Percentiles rank a stretch among this genome's conserved stretches.
phyloP scores from a whole-genome alignment of 192 early-diverging fungal genomes.

The Coemansia sp. region DNA sequence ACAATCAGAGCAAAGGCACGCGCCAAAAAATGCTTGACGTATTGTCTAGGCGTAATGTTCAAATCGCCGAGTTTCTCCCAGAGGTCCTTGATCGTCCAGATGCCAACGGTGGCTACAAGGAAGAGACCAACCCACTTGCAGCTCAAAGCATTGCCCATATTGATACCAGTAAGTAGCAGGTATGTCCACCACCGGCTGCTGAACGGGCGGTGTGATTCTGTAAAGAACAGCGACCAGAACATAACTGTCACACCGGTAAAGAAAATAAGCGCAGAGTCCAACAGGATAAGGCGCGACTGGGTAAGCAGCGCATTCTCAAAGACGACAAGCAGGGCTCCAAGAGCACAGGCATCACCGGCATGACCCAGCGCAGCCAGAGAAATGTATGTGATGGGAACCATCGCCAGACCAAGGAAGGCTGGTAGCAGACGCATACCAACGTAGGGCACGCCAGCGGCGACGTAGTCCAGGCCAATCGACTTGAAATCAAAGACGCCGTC shows the following conservation, averaged over 20 bases:
- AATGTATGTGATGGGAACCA: conserved; percentile 80
- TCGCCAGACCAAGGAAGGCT: conserved; percentile 74
- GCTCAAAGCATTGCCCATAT: conserved; percentile 69
- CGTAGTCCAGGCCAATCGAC: conserved; percentile 89
- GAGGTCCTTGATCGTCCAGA: conserved; percentile 79
- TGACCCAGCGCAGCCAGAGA: conserved; percentile 82
- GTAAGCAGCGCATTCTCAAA: conserved; percentile 90
- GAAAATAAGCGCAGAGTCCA: conserved; percentile 86
- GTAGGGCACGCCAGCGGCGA: conserved; percentile 86
- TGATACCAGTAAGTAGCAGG: conserved; percentile 80
- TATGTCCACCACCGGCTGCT: conserved; percentile 79
- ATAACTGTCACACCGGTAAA: conserved; percentile 56
- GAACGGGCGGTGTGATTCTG: conserved; percentile 32
- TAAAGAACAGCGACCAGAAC: conserved; percentile 37
- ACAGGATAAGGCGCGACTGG: conserved; percentile 87
- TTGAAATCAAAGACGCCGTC: conserved; percentile 92
- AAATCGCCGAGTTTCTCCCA: conserved; percentile 82
- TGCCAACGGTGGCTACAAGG: conserved; percentile 79
- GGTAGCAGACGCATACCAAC: conserved; percentile 79
- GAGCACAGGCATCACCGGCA: conserved; percentile 66
- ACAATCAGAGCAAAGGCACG: conserved; percentile 81
- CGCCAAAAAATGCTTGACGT: conserved; percentile 74
- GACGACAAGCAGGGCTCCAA: conserved; percentile 78
- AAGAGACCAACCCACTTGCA: conserved; percentile 97
- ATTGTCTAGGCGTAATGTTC: conserved; percentile 56